Percentiles rank a stretch among this genome's conserved stretches.
phyloP scores from a whole-genome alignment of 495 filamentous ascomycete species.

The Tetracladium setigerum region DNA sequence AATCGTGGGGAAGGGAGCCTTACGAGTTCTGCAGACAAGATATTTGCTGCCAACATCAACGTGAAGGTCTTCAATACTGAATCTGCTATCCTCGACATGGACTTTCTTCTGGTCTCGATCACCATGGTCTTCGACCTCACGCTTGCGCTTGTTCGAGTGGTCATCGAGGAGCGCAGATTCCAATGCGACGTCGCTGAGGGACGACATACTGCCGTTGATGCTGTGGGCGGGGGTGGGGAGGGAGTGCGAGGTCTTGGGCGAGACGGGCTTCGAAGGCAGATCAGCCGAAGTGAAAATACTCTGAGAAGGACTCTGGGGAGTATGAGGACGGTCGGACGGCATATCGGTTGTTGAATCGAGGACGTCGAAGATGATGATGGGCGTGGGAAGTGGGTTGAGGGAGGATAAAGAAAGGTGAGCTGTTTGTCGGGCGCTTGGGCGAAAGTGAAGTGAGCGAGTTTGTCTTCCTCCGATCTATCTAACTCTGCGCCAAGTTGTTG shows the following conservation, averaged over 20 bases:
- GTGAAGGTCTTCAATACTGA: conserved; percentile 47
- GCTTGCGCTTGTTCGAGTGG: conserved; percentile 47
- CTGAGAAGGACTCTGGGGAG: conserved; percentile 48
- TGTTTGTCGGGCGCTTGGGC: background rate
- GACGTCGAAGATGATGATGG: background rate
- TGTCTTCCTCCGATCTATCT: background rate
- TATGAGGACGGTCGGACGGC: conserved; percentile 47
- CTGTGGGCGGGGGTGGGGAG: conserved; percentile 41
- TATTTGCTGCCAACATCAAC: conserved; percentile 50
- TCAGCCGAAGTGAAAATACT: conserved; percentile 4
- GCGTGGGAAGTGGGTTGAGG: background rate
- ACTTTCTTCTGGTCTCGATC: conserved; percentile 47
- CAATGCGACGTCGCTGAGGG: conserved; percentile 31
- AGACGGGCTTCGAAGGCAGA: conserved; percentile 7
- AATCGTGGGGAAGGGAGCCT: conserved; percentile 37
- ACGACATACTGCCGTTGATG: conserved; percentile 44
- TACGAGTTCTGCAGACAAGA: conserved; percentile 54
- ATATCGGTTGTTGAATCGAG: conserved; percentile 11
- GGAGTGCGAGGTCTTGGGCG: conserved; percentile 10
- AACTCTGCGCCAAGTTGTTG: too few species aligned
- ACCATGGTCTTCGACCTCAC: conserved; percentile 35
- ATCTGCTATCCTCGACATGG: conserved; percentile 42
- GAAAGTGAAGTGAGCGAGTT: background rate
- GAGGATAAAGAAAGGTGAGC: conserved; percentile 3
- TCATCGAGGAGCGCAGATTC: conserved; percentile 34